Percentiles rank a stretch among this genome's conserved stretches.
These are phyloP conservation scores for Cryptococcus sp. DNA, from an alignment of 1,284 basidiomycete genomes.

Conservation along the genomic window DNA sequence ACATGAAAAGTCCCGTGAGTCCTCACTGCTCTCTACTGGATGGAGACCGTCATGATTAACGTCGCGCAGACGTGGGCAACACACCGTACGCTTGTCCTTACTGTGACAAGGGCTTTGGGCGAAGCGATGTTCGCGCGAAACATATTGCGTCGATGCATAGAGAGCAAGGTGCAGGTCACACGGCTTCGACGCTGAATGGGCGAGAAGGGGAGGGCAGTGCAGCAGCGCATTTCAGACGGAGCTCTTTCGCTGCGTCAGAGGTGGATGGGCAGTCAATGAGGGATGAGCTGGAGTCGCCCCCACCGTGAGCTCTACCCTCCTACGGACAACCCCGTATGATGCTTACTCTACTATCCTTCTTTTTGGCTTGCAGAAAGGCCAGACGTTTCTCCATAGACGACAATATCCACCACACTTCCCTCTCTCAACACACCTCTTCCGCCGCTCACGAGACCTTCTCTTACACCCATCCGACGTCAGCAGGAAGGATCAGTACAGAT, in stretches of 20 bases:
- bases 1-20: slow-evolving; percentile 38
- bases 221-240: background rate
- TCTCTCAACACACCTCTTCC: too few species aligned
- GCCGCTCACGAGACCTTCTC: too few species aligned
- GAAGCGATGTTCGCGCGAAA: slow-evolving; percentile 39
- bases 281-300: slow-evolving; percentile 4
- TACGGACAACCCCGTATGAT: background rate
- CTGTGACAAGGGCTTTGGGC: slow-evolving; percentile 36
- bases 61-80: slow-evolving; percentile 27
- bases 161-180: background rate
- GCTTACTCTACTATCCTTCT: background rate
- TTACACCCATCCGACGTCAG: too few species aligned
- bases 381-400: slow-evolving; percentile 6
- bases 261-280: background rate
- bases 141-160: slow-evolving; percentile 37
- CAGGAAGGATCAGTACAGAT: too few species aligned
- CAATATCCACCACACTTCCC: background rate
- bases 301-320: slow-evolving; percentile 1
- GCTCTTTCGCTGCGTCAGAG: background rate
- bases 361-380: slow-evolving; percentile 2
- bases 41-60: background rate
- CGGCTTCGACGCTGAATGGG: background rate
- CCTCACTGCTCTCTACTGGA: background rate
- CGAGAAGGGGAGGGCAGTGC: background rate
- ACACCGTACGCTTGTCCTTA: slow-evolving; percentile 36